These are phyloP conservation scores for Vicia sativa DNA, from an alignment of 306 rosid species.

Conservation along the genomic window DNA sequence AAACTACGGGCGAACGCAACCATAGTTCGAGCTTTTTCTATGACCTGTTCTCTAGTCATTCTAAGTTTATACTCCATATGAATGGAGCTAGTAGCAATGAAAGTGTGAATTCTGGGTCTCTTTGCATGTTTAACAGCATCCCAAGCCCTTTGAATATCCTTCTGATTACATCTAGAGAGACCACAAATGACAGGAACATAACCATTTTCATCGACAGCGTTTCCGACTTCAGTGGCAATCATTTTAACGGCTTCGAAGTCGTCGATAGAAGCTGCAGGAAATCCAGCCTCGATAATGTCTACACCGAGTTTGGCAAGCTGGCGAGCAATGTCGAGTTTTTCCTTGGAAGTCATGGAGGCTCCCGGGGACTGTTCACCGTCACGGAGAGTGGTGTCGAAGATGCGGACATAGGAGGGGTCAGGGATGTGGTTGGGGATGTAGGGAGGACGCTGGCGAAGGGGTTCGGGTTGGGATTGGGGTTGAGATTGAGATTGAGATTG, in stretches of 20 bases:
- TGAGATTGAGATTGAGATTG: too few relatives aligned
- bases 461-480: too few relatives aligned
- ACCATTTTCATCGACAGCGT: constrained; percentile 63
- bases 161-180: constrained; percentile 78
- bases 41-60: constrained; percentile 69
- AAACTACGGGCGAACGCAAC: constrained; percentile 81
- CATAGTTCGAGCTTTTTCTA: constrained; percentile 74
- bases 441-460: constrained; percentile 57
- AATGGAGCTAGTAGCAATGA: constrained; percentile 88
- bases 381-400: constrained; percentile 96
- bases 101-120: constrained; percentile 81
- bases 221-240: constrained; percentile 80
- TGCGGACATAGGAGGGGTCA: constrained; percentile 78
- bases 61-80: constrained; percentile 84
- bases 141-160: constrained; percentile 86
- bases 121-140: constrained; percentile 87
- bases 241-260: constrained; percentile 80
- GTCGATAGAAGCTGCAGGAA: constrained; percentile 82
- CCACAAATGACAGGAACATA: constrained; percentile 95
- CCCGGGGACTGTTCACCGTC: constrained; percentile 99
- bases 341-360: constrained; percentile 90
- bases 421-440: constrained; percentile 84
- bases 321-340: constrained; percentile 85
- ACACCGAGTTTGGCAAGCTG: constrained; percentile 90
- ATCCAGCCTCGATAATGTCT: constrained; percentile 91